Percentiles rank a stretch among this genome's conserved stretches.
Conservation (phyloP, 306 rosid genomes). For the Psophocarpus tetragonolobus region DNA sequence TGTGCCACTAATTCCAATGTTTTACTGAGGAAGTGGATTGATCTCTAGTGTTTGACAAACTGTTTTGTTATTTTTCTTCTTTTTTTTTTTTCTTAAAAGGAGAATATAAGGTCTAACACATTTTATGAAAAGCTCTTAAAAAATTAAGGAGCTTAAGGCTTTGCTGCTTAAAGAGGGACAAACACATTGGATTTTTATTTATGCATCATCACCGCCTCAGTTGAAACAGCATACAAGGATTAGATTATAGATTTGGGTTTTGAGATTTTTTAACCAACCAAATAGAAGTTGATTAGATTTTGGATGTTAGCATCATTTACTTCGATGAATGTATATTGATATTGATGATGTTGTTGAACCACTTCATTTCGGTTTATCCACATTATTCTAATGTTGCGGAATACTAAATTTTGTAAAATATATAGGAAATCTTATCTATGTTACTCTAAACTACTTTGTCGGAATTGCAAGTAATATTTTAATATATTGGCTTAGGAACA, state of each 20-base stretch:
- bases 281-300: too few species aligned
- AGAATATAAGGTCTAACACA: neutral
- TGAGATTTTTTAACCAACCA: too few species aligned
- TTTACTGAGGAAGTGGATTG: neutral
- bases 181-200: too few species aligned
- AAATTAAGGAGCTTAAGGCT: neutral
- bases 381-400: constrained; percentile 36
- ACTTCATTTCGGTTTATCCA: constrained; percentile 13
- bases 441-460: too few species aligned
- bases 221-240: too few species aligned
- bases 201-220: too few species aligned
- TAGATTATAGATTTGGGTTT: too few species aligned
- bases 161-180: neutral
- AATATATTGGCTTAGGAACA: too few species aligned
- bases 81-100: neutral
- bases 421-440: too few species aligned
- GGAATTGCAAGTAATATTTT: too few species aligned
- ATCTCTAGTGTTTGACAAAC: neutral
- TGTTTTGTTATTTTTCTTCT: too few species aligned
- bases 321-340: neutral
- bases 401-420: too few species aligned
- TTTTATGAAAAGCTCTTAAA: neutral
- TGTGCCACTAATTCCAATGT: neutral
- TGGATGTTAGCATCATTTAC: constrained; percentile 8
- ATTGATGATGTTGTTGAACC: constrained; percentile 9